Percentiles rank a stretch among this genome's conserved stretches.
Evolutionary conservation across 2,329 filamentous ascomycete species (phyloP).

Genomic region (Trichophyton simii): DNA sequence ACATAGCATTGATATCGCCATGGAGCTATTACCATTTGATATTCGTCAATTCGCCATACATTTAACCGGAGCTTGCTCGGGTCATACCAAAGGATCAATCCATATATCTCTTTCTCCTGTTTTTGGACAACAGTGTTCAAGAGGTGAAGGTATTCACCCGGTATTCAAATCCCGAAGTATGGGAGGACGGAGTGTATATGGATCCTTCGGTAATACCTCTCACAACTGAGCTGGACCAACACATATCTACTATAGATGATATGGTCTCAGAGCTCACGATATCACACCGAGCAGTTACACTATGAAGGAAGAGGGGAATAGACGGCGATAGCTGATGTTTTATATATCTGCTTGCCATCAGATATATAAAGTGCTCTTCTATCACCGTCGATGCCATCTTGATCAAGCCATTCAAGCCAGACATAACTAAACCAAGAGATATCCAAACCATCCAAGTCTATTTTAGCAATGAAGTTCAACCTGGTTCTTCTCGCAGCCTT

Average conservation of each 20-base stretch:
- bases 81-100: neutral
- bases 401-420: neutral
- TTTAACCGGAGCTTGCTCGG: too few species aligned
- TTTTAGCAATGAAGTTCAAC: neutral
- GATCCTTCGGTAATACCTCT: neutral
- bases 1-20: too few species aligned
- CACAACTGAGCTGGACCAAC: neutral
- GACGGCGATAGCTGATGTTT: neutral
- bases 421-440: neutral
- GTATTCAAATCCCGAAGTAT: neutral
- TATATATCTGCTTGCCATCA: neutral
- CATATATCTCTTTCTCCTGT: neutral
- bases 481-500: neutral
- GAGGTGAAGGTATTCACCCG: neutral
- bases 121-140: neutral
- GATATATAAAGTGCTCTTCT: neutral
- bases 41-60: too few species aligned
- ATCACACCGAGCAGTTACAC: neutral
- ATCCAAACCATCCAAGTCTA: neutral
- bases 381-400: neutral
- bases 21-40: too few species aligned
- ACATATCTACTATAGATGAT: neutral
- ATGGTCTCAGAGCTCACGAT: neutral
- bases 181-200: neutral
- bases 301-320: neutral